A percentile compares a stretch with the other conserved stretches of the same genome.
Conservation (phyloP, 768 basidiomycete species). For the Pleurotus djamor region DNA sequence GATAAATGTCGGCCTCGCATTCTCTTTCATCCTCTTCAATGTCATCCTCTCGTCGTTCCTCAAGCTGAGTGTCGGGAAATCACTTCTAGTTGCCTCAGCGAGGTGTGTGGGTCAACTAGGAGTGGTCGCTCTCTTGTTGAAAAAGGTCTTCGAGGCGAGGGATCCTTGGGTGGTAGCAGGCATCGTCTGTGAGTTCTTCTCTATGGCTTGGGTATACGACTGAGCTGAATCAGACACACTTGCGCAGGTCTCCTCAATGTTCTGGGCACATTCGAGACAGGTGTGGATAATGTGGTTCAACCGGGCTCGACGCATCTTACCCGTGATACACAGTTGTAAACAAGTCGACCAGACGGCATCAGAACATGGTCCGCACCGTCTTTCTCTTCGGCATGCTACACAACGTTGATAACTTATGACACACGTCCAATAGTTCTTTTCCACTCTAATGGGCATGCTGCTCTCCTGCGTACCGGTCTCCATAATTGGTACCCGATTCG, state of each 20-base stretch:
- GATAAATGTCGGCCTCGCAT: constrained; percentile 74
- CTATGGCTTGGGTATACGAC: neutral
- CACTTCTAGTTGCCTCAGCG: constrained; percentile 65
- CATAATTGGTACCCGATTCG: constrained; percentile 69
- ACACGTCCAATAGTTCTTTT: constrained; percentile 48
- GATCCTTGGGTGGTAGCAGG: constrained; percentile 73
- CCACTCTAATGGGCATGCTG: constrained; percentile 66
- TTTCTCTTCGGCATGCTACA: too few relatives aligned
- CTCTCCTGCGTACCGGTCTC: constrained; percentile 80
- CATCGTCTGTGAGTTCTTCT: constrained; percentile 61
- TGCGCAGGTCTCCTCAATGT: constrained; percentile 59
- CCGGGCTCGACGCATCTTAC: neutral
- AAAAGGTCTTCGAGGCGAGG: constrained; percentile 73
- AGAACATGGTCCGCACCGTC: constrained; percentile 58
- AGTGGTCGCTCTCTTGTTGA: constrained; percentile 66
- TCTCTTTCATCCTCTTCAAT: constrained; percentile 76
- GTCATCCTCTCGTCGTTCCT: constrained; percentile 61
- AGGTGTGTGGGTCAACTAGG: constrained; percentile 80
- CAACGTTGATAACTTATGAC: too few relatives aligned
- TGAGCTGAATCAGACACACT: constrained; percentile 17
- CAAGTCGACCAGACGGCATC: constrained; percentile 71
- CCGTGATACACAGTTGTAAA: constrained; percentile 56
- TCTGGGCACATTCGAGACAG: constrained; percentile 79
- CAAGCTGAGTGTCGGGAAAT: constrained; percentile 65
- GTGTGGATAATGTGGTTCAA: constrained; percentile 34